Percentiles rank a stretch among this genome's conserved stretches.
phyloP scores from a whole-genome alignment of 2,329 filamentous ascomycete genomes.

The Penicillium sp. region DNA sequence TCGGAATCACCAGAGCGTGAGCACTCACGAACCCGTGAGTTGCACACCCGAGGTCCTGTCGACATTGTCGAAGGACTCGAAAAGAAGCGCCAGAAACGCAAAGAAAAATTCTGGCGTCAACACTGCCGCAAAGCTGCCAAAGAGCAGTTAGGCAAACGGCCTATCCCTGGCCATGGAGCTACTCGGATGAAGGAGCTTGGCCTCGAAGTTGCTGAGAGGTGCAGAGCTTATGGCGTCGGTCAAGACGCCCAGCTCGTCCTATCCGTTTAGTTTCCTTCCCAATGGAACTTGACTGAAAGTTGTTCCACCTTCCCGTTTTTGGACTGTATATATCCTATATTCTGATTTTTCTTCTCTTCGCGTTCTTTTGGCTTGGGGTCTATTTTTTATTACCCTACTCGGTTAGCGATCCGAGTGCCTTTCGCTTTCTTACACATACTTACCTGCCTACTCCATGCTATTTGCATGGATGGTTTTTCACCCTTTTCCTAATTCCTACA shows the following conservation, averaged over 20 bases:
- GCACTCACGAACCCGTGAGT: constrained; percentile 46
- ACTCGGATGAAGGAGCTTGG: constrained; percentile 93
- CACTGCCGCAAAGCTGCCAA: constrained; percentile 80
- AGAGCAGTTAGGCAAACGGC: constrained; percentile 61
- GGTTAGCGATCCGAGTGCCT: constrained; percentile 24
- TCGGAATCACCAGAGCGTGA: constrained; percentile 39
- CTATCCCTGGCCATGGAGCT: constrained; percentile 80
- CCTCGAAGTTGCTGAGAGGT: constrained; percentile 82
- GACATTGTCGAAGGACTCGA: constrained; percentile 97
- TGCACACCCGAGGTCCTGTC: constrained; percentile 86
- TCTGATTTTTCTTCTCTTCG: neutral
- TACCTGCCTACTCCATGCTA: constrained; percentile 25
- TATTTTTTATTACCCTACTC: constrained; percentile 9
- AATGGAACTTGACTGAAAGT: constrained; percentile 14
- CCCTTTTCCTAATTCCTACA: constrained; percentile 17
- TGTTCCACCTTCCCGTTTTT: constrained; percentile 22
- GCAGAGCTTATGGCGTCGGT: constrained; percentile 62
- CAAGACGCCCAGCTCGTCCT: constrained; percentile 65
- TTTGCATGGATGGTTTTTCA: constrained; percentile 21
- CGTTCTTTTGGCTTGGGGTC: neutral
- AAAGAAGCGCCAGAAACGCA: constrained; percentile 87
- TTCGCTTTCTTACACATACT: constrained; percentile 30
- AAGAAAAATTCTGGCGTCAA: constrained; percentile 89
- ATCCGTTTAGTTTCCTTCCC: constrained; percentile 57
- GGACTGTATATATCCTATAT: constrained; percentile 25